These are phyloP conservation scores for Calonectria leucothoes DNA, from an alignment of 2,329 filamentous ascomycete species.

Conservation along the genomic window DNA sequence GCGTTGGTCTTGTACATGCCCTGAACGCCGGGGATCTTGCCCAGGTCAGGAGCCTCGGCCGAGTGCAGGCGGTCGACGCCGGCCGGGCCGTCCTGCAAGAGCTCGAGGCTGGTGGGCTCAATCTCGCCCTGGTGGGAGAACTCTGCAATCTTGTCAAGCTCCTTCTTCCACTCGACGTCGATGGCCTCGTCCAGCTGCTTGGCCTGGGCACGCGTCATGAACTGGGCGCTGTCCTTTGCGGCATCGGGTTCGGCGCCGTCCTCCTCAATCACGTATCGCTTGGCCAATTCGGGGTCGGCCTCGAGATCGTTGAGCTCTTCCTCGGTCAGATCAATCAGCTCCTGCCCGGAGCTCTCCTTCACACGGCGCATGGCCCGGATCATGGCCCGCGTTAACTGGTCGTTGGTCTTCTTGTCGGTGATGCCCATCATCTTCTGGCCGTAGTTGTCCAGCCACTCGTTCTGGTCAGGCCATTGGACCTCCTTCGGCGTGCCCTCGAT, in stretches of 20 bases:
- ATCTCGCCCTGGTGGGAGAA: slow-evolving; percentile 46
- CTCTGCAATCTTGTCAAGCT: slow-evolving; percentile 50
- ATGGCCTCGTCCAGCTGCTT: slow-evolving; percentile 52
- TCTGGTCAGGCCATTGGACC: slow-evolving; percentile 67
- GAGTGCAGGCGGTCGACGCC: slow-evolving; percentile 51
- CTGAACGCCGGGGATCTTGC: slow-evolving; percentile 64
- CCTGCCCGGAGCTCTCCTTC: slow-evolving; percentile 54
- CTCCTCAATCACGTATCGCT: slow-evolving; percentile 51
- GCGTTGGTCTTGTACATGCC: slow-evolving; percentile 61
- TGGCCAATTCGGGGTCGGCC: slow-evolving; percentile 52
- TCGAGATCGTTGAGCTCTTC: slow-evolving; percentile 58
- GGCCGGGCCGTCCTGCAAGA: slow-evolving; percentile 51
- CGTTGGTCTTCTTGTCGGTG: slow-evolving; percentile 55
- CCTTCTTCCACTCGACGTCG: slow-evolving; percentile 50
- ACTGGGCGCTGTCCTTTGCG: slow-evolving; percentile 37
- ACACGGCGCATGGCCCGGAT: slow-evolving; percentile 55
- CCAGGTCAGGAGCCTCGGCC: slow-evolving; percentile 61
- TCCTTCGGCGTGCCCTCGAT: slow-evolving; percentile 63
- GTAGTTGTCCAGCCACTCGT: slow-evolving; percentile 70
- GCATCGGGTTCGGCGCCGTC: slow-evolving; percentile 41
- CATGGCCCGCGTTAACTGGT: slow-evolving; percentile 56
- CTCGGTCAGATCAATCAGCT: slow-evolving; percentile 62
- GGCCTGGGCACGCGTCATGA: slow-evolving; percentile 49
- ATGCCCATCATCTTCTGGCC: slow-evolving; percentile 57
- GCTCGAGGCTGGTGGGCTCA: slow-evolving; percentile 49